Evolutionary conservation across 108 stramenopile genomes (phyloP), one percentile per base, ranked within the genome.

Genomic region (Cylindrotheca fusiformis): DNA sequence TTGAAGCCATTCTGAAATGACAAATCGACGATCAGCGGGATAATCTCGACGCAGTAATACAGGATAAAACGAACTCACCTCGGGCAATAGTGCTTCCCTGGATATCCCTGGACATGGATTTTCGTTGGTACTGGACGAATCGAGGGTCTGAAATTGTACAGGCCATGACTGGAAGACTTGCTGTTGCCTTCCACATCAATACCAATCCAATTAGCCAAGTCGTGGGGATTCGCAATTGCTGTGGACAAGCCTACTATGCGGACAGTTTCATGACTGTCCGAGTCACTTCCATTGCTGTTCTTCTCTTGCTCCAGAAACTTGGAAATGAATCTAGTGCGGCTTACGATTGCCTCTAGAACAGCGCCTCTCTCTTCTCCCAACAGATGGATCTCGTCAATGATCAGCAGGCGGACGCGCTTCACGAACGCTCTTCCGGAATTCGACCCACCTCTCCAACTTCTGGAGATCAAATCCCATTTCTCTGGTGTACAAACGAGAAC

Each of bases 301-400:
- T 12, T 36, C 23, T 71, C 45, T 28, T 75, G 44, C 64, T 82
- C 65, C 36, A 92, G 21, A 59, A 62, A 59, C 12, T 71, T 68
- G 8, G 95, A 91, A 53, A 97, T 98, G 70, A 93, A 96, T 52
- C 97, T 55, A 36, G 95, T 98, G 52, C 99, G 75, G 49, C 86
- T 88, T 0, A 98, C 97, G 59, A 99, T 95, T 8, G 97, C 97
- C 72, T 99, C 99, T 0, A 99, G 76, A 23, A 99, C 98, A 18
- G 99, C 97, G 6, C 99, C 99, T 26, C 99, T 68, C 47, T 99
- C 99, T 53, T 98, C 98, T 48, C 99, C 99, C 23, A 99, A 81
- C 29, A 99, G 72, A 80, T 99, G 99, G 63, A 99, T 97, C 70
- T 99, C 99, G 67, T 99, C 99, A 59, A 99, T 96, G 56, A 99